Evolutionary conservation across 2,329 filamentous ascomycete species (phyloP).

Genomic region (Akanthomyces muscarius): DNA sequence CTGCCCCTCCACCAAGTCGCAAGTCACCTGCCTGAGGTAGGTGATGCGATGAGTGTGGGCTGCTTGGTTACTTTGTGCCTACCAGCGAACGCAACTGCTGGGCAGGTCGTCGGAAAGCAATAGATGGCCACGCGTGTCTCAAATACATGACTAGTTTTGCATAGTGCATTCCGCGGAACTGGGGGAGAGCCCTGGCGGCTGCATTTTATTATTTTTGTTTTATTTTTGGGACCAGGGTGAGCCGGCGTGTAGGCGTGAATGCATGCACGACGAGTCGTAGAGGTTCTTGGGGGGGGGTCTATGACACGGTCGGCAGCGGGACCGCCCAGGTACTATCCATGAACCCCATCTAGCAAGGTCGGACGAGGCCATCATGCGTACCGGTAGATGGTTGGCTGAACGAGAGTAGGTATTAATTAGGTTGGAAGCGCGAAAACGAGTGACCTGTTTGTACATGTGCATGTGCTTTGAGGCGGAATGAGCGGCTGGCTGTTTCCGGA

Average conservation of each 20-base stretch:
- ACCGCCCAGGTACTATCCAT: neutral
- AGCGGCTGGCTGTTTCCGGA: neutral
- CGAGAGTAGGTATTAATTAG: no score
- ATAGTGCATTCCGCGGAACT: neutral
- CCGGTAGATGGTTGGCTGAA: no score
- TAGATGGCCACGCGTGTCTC: neutral
- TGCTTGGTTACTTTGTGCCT: neutral
- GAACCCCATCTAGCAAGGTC: neutral
- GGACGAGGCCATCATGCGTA: neutral
- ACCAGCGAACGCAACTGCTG: neutral
- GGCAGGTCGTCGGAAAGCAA: neutral
- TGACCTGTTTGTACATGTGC: no score
- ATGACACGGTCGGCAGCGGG: neutral
- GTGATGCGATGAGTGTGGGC: neutral
- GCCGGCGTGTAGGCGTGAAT: neutral
- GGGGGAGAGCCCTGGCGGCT: neutral
- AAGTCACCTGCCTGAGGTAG: conserved; percentile 3
- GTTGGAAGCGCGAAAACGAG: no score
- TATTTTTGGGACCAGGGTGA: conserved; percentile 1
- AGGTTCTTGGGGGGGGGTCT: neutral
- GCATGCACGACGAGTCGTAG: neutral
- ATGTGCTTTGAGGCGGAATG: neutral
- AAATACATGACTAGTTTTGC: conserved; percentile 8
- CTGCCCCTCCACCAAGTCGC: neutral
- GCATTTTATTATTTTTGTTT: neutral